Base-by-base conservation (phyloP, 805 yeast species). In the Torulaspora microellipsoides region DNA sequence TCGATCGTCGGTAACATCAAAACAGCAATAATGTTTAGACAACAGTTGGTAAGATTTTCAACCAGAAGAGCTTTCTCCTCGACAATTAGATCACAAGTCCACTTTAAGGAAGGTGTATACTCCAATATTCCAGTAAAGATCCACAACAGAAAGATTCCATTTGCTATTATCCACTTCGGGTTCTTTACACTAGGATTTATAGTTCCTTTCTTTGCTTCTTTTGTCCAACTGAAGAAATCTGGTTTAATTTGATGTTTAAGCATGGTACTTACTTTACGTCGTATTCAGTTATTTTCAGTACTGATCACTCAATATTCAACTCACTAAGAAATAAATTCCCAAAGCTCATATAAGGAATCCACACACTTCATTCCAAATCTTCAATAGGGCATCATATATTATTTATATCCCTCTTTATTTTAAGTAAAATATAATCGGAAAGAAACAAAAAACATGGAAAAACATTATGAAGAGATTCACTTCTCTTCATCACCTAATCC, bases 81-180 rank as follows among this genome's bases (percentile, higher is more conserved):
- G 55, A 69, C 83, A 38, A 46, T 45, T 34, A 48, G 40, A 44
- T 43, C 44, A 17, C 54, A 40, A 31, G 74, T 59, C 52, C 85
- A 78, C 70, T 81, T 76, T 64, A 80, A 80, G 59, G 84, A 78
- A 62, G 97, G 97, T 62, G 81, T 83, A 37, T 93, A 93, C 82
- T 74, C 84, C 61, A 91, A 93, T 79, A 64, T 91, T 52, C 99
- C 99, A 54, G 93, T 91, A 81, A 80, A 80, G 77, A 95, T 91
- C 52, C 89, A 88, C 78, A 76, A 82, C 79, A 89, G 95, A 78
- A 85, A 81, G 73, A 77, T 91, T 54, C 98, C 97, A 55, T 89
- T 77, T 67, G 86, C 81, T 55, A 72, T 88, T 41, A 76, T 83
- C 54, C 95, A 84, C 75, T 83, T 85, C 76, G 80, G 89, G 42